These are phyloP conservation scores for Isoetes engelmannii DNA, from an alignment of 83 land plant species.

Conservation along the genomic window DNA sequence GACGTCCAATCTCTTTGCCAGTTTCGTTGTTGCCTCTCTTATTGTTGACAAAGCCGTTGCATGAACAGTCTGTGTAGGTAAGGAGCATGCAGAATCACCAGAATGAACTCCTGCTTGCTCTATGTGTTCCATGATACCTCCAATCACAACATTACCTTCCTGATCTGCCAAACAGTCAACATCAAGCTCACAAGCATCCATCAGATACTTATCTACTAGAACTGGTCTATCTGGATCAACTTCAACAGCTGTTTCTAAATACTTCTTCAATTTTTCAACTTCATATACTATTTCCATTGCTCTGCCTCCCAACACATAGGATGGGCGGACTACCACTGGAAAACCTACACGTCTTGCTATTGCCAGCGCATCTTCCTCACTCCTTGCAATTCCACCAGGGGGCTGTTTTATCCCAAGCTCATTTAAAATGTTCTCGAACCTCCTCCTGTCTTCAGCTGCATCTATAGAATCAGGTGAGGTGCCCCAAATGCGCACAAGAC, in stretches of 20 bases:
- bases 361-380: conserved; percentile 81
- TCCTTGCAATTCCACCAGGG: conserved; percentile 93
- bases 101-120: conserved; percentile 99
- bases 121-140: conserved; percentile 99
- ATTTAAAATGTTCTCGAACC: conserved; percentile 77
- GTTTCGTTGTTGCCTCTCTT: conserved; percentile 66
- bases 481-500: conserved; percentile 84
- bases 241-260: conserved; percentile 88
- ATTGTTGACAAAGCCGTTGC: conserved; percentile 53
- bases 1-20: conserved; percentile 67
- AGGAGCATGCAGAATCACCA: conserved; percentile 94
- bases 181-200: conserved; percentile 93
- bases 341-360: conserved; percentile 84
- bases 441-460: conserved; percentile 95
- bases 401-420: conserved; percentile 89
- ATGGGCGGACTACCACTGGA: conserved; percentile 98
- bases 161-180: conserved; percentile 89
- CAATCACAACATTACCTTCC: conserved; percentile 87
- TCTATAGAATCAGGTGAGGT: conserved; percentile 98
- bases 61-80: conserved; percentile 76
- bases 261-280: conserved; percentile 74
- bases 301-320: conserved; percentile 96
- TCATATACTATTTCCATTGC: conserved; percentile 98
- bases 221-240: conserved; percentile 99
- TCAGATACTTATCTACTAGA: conserved; percentile 76